Evolutionary conservation across 768 basidiomycete species (phyloP).

Genomic region (Coprinellus micaceus): DNA sequence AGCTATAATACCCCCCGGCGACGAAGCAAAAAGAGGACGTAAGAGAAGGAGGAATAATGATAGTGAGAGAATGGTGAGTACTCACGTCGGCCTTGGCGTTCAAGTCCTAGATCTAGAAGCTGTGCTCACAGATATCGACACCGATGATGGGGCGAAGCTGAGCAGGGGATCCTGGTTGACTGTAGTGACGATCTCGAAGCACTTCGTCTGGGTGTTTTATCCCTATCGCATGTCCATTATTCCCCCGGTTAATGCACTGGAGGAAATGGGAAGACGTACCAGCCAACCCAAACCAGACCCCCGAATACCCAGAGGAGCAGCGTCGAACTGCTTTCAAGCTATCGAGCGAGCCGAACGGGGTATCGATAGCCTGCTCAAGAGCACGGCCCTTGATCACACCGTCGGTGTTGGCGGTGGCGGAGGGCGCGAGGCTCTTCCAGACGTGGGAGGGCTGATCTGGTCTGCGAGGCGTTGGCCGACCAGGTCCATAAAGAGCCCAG

Average conservation of each 20-base stretch:
- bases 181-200: conserved; percentile 86
- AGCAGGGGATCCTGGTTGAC: conserved; percentile 65
- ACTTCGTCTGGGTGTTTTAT: conserved; percentile 57
- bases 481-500: no score
- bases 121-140: conserved; percentile 94
- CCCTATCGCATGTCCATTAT: no score
- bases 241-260: background rate
- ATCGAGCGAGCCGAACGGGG: conserved; percentile 68
- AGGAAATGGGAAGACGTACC: conserved; percentile 42
- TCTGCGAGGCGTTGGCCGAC: no score
- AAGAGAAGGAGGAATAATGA: no score
- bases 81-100: conserved; percentile 63
- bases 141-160: conserved; percentile 76
- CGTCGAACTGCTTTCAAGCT: conserved; percentile 77
- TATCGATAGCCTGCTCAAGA: conserved; percentile 60
- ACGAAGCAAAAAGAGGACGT: conserved; percentile 91
- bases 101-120: conserved; percentile 77
- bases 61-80: background rate
- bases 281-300: conserved; percentile 98
- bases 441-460: conserved; percentile 70
- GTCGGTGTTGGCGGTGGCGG: conserved; percentile 47
- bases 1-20: conserved; percentile 92
- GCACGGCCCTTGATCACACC: conserved; percentile 58
- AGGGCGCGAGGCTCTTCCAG: conserved; percentile 89
- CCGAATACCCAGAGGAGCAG: conserved; percentile 80